These are phyloP conservation scores for Wallacemonas sp. DNA, from an alignment of 208 protist species.

Conservation along the genomic window DNA sequence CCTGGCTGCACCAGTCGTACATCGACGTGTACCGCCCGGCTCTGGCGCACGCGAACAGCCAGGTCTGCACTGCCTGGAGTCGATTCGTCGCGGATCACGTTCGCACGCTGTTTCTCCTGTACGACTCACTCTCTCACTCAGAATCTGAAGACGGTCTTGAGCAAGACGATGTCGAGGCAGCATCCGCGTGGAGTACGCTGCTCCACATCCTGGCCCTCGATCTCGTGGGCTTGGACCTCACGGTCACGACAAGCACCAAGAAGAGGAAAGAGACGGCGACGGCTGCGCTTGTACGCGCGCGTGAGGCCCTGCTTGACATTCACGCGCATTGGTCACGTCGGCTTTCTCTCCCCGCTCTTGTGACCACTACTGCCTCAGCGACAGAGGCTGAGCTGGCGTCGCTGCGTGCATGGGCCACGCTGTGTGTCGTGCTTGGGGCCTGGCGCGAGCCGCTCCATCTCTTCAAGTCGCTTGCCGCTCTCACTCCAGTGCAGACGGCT, in stretches of 20 bases:
- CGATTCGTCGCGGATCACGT: neutral
- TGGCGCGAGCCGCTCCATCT: conserved; percentile 40
- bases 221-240: conserved; percentile 3
- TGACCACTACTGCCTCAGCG: too few relatives aligned
- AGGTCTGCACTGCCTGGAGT: neutral
- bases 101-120: neutral
- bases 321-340: neutral
- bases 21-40: neutral
- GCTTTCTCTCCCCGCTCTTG: neutral
- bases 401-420: neutral
- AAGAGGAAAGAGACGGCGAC: too few relatives aligned
- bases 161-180: too few relatives aligned
- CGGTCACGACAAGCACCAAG: neutral
- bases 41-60: neutral
- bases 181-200: neutral
- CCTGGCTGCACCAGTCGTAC: neutral
- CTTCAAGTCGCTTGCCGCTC: conserved; percentile 8
- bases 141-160: too few relatives aligned
- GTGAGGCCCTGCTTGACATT: neutral
- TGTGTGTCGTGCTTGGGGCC: conserved; percentile 22
- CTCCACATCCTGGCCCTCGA: neutral
- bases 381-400: too few relatives aligned
- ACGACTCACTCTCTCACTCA: neutral
- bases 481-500: neutral
- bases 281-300: neutral